Conservation (phyloP, 805 yeast species). For the Candida ficus region DNA sequence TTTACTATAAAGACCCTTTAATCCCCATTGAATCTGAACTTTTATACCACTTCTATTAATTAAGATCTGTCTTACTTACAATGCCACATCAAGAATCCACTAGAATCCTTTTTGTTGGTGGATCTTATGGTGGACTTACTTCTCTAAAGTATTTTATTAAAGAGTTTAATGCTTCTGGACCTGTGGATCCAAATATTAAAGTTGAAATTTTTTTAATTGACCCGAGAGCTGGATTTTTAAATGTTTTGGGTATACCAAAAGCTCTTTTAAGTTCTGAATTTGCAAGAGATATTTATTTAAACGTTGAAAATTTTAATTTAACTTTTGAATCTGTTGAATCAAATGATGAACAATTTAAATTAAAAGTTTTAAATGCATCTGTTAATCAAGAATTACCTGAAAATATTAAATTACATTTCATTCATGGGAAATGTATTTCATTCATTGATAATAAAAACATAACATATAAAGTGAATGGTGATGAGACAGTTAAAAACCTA, state of each 20-base stretch:
- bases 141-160: constrained; percentile 24
- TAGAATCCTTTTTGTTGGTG: constrained; percentile 24
- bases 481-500: constrained; percentile 18
- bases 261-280: constrained; percentile 33
- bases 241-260: constrained; percentile 35
- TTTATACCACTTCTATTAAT: too few species aligned
- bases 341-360: constrained; percentile 26
- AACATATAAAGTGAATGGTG: constrained; percentile 17
- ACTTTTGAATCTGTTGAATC: constrained; percentile 31
- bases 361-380: constrained; percentile 4
- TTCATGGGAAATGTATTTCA: constrained; percentile 21
- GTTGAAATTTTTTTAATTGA: constrained; percentile 32
- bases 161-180: constrained; percentile 9
- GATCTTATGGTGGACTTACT: constrained; percentile 33
- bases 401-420: constrained; percentile 16
- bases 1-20: neutral
- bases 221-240: constrained; percentile 37
- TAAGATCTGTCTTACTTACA: too few species aligned
- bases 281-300: constrained; percentile 30
- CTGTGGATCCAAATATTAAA: constrained; percentile 1
- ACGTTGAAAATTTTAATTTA: constrained; percentile 23
- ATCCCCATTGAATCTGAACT: neutral
- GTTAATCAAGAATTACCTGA: constrained; percentile 11
- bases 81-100: constrained; percentile 1
- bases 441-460: constrained; percentile 20